These are phyloP conservation scores for Fraxinus xanthoxyloides DNA, from an alignment of 305 asterid species.

Conservation along the genomic window DNA sequence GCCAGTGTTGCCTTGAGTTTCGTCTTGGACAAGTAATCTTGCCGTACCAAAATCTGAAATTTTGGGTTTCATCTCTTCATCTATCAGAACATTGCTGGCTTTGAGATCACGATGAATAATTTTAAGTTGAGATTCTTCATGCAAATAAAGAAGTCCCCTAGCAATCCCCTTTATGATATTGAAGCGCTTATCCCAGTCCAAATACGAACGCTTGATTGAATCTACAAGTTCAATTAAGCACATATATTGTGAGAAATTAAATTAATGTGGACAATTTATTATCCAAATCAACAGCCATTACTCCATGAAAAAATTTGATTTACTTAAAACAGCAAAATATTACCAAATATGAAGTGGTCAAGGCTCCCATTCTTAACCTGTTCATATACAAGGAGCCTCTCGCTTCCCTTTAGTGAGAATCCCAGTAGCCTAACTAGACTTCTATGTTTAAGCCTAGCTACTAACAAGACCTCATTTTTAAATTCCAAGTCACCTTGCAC, in stretches of 20 bases:
- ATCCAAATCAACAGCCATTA: not conserved
- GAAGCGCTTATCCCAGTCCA: slow-evolving; percentile 33
- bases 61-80: slow-evolving; percentile 38
- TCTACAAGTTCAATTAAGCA: slow-evolving; percentile 16
- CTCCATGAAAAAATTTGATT: not conserved
- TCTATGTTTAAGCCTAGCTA: slow-evolving; percentile 32
- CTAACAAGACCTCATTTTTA: slow-evolving; percentile 30
- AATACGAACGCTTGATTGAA: not conserved
- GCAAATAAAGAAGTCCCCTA: slow-evolving; percentile 45
- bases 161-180: slow-evolving; percentile 36
- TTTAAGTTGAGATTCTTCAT: slow-evolving; percentile 35
- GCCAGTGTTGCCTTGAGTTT: slow-evolving; percentile 28
- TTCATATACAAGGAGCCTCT: slow-evolving; percentile 39
- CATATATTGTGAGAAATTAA: not conserved
- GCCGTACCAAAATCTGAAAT: slow-evolving; percentile 57
- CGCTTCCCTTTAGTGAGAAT: slow-evolving; percentile 23
- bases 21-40: slow-evolving; percentile 28
- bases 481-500: slow-evolving; percentile 37
- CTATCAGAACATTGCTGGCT: slow-evolving; percentile 41
- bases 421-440: slow-evolving; percentile 42
- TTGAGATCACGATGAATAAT: slow-evolving; percentile 51
- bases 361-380: slow-evolving; percentile 32
- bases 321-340: not conserved
- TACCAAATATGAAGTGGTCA: slow-evolving; percentile 34
- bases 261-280: not conserved